Conservation (phyloP, 805 yeast species). For the Candida suzukii region DNA sequence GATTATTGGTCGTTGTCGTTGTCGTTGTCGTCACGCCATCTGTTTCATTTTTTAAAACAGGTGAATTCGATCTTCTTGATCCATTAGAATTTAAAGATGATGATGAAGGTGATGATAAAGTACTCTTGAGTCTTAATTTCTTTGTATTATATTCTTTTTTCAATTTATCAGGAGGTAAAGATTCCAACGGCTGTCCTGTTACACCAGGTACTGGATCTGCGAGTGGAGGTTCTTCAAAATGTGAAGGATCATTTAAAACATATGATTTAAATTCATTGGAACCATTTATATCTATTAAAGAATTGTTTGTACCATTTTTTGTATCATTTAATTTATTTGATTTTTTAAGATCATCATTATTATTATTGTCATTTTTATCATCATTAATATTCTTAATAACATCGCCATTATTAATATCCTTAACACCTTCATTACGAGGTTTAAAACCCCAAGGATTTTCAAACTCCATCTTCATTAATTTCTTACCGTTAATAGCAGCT, state of each 20-base stretch:
- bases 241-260: background rate
- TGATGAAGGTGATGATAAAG: background rate
- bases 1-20: too few species aligned
- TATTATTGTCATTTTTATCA: background rate
- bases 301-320: too few species aligned
- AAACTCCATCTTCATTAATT: constrained; percentile 5
- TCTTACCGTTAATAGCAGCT: background rate
- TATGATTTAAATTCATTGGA: background rate
- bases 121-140: background rate
- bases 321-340: too few species aligned
- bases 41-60: background rate
- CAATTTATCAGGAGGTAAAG: constrained; percentile 55
- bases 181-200: constrained; percentile 69
- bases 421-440: background rate
- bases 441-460: constrained; percentile 2
- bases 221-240: constrained; percentile 45
- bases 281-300: too few species aligned
- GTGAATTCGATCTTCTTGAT: background rate
- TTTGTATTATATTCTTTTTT: constrained; percentile 30
- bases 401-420: background rate
- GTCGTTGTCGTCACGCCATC: too few species aligned
- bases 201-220: constrained; percentile 50
- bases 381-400: background rate
- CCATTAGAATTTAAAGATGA: background rate
- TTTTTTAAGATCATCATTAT: background rate